Base-by-base conservation (phyloP, 1,284 basidiomycete species). In the Erythrobasidium hasegawianum region DNA sequence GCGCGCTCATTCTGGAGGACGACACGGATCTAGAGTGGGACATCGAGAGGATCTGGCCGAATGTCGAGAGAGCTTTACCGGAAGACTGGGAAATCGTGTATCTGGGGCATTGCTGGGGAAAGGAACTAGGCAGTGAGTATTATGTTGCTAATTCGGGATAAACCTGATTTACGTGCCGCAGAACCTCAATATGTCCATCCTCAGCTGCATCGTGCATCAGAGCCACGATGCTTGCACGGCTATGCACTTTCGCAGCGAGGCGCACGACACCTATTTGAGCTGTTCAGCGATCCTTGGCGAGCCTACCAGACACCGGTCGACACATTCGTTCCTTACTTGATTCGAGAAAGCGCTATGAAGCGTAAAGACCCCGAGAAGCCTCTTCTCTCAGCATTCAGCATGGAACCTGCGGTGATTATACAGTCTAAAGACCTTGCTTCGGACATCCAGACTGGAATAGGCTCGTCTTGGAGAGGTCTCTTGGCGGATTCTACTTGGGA, bases 21-120 rank as follows among this genome's bases (percentile, higher is more conserved):
- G 88, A 90, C 69, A 78, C 90, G 14, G 86, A 90, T 74, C 83
- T 88, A 81, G 87, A 90, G 77, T 81, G 78, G 65, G 85, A 89
- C 71, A 81, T 88, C 9, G 76, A 80, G 14, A 60, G 74, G 11
- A 79, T 83, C 43, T 76, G 89, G 57, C 72, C 71, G 39, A 71
- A 72, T 4, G 74, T 89, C 53, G 87, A 86, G 85, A 64, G 72
- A 1, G 73, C 77, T 2, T 72, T 90, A 18, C 87, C 88, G 1
- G 40, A 33, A 41, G 50, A 52, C 16, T 90, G 88, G 88, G 87
- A 90, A 70, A 81, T 89, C 24, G 81, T 89, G 41, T 86, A 87
- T 70, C 77, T 90, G 59, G 89, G 88, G 83, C 73, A 69, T 79
- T 74, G 73, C 56, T 74, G 73, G 72, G 71, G 73, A 11, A 69